Percentiles rank a stretch among this genome's conserved stretches.
phyloP scores from a whole-genome alignment of 352 stramenopile species.

The Globisporangium takayamanum region DNA sequence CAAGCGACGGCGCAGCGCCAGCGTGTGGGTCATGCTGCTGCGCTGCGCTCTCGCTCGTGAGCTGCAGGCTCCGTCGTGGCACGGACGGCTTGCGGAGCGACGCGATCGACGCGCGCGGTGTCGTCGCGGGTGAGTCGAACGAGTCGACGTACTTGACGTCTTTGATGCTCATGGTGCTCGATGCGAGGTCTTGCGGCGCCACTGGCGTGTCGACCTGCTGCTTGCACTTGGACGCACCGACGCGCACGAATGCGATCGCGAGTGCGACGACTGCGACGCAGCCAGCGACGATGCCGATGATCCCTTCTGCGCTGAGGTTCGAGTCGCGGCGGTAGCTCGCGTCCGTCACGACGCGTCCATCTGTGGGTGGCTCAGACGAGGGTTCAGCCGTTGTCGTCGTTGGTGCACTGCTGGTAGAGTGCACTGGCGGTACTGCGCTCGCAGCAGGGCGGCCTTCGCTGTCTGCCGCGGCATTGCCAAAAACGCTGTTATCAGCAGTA shows the following conservation, averaged over 20 bases:
- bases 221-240: slow-evolving; percentile 7
- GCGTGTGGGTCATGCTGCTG: slow-evolving; percentile 7
- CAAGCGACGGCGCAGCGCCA: slow-evolving; percentile 21
- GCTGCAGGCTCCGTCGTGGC: background rate
- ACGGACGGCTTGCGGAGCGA: slow-evolving; percentile 3
- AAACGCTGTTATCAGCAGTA: background rate
- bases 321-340: background rate
- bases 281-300: slow-evolving; percentile 10
- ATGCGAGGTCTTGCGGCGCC: slow-evolving; percentile 3
- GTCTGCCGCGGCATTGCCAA: background rate
- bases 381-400: background rate
- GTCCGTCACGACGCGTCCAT: background rate
- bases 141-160: slow-evolving; percentile 14
- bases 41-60: background rate
- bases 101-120: slow-evolving; percentile 3
- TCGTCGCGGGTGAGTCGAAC: slow-evolving; percentile 3
- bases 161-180: slow-evolving; percentile 11
- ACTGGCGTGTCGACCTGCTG: background rate
- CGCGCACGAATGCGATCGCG: slow-evolving; percentile 9
- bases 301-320: background rate
- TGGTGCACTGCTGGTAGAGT: background rate
- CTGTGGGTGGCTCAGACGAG: background rate
- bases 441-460: slow-evolving; percentile 3
- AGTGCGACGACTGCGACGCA: slow-evolving; percentile 4
- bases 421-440: background rate